A percentile compares a stretch with the other conserved stretches of the same genome.
Evolutionary conservation across 495 filamentous ascomycete species (phyloP).

Genomic region (Hypomontagnella monticulosa): DNA sequence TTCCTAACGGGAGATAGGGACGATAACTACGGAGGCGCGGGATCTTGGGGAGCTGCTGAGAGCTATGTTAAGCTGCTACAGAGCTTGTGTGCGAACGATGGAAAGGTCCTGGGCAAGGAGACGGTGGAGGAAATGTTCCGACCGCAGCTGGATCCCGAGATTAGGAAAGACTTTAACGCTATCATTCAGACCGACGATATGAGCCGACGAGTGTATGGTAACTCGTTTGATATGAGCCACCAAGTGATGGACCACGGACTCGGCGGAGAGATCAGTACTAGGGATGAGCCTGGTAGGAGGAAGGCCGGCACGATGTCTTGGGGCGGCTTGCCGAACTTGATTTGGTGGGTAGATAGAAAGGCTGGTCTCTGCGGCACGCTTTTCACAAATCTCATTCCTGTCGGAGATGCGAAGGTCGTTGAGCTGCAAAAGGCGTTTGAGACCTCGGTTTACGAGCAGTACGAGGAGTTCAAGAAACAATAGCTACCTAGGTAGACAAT

Average conservation of each 20-base stretch:
- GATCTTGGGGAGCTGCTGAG: conserved; percentile 29
- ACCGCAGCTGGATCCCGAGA: conserved; percentile 33
- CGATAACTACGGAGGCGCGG: conserved; percentile 46
- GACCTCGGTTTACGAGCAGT: conserved; percentile 42
- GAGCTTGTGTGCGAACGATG: conserved; percentile 47
- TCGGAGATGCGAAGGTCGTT: conserved; percentile 38
- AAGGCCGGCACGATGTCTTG: conserved; percentile 48
- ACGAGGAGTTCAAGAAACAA: conserved; percentile 30
- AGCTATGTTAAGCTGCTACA: conserved; percentile 46
- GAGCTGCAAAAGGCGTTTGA: conserved; percentile 45
- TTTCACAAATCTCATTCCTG: conserved; percentile 42
- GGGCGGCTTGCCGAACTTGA: conserved; percentile 48
- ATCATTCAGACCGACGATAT: conserved; percentile 15
- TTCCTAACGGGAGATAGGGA: conserved; percentile 35
- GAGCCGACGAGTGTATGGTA: conserved; percentile 39
- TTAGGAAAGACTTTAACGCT: conserved; percentile 29
- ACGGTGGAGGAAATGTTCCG: conserved; percentile 44
- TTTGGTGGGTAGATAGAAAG: conserved; percentile 47
- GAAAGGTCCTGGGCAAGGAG: conserved; percentile 36
- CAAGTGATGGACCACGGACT: conserved; percentile 46
- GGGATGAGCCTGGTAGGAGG: conserved; percentile 26
- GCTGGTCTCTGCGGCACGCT: conserved; percentile 47
- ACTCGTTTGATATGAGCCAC: conserved; percentile 33
- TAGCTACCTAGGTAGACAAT: not conserved
- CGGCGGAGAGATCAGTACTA: conserved; percentile 44